Conservation (phyloP, 106 monocot species). For the Dendrobium catenatum region DNA sequence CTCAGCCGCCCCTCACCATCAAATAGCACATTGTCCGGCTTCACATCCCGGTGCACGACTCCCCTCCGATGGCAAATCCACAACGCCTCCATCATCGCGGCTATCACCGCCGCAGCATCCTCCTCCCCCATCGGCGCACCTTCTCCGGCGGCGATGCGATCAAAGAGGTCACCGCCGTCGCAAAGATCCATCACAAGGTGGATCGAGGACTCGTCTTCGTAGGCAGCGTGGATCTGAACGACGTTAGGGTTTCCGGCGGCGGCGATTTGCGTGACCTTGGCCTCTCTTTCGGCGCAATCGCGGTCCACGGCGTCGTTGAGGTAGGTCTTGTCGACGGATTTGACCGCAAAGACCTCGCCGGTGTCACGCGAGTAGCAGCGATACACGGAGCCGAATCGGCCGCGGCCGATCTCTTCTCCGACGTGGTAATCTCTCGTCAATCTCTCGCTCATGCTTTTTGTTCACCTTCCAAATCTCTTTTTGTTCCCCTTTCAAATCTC, state of each 20-base stretch:
- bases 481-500: not conserved
- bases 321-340: constrained; percentile 54
- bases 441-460: constrained; percentile 31
- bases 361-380: constrained; percentile 37
- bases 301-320: constrained; percentile 51
- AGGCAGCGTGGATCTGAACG: constrained; percentile 48
- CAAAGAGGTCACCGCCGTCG: constrained; percentile 52
- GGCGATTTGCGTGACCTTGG: constrained; percentile 46
- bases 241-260: constrained; percentile 46
- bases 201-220: constrained; percentile 43
- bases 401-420: constrained; percentile 72
- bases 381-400: constrained; percentile 63
- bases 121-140: constrained; percentile 37
- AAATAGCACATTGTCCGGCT: constrained; percentile 82
- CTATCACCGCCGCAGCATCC: constrained; percentile 41
- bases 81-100: constrained; percentile 54
- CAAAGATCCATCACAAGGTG: constrained; percentile 77
- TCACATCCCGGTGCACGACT: constrained; percentile 80
- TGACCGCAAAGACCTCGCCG: constrained; percentile 60
- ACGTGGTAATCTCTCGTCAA: constrained; percentile 50
- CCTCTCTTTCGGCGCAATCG: constrained; percentile 40
- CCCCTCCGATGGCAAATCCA: constrained; percentile 67
- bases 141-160: constrained; percentile 31
- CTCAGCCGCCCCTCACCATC: constrained; percentile 22
- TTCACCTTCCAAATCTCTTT: not conserved